Conservation (phyloP, 2,329 filamentous ascomycete species). For the Nigrospora sphaerica region DNA sequence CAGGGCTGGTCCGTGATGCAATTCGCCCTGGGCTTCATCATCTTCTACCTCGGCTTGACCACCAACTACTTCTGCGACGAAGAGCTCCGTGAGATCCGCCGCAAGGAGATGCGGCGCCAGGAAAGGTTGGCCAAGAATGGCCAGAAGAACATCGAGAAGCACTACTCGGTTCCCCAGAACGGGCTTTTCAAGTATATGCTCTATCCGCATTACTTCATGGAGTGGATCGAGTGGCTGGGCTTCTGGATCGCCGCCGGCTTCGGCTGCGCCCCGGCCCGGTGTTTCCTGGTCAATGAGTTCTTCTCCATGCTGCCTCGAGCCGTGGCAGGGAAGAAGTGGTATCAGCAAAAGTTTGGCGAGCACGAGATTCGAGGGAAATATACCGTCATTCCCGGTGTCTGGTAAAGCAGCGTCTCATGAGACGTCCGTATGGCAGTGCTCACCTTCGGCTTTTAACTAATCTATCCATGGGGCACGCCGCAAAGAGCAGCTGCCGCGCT, state of each 20-base stretch:
- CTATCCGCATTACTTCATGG: conserved; percentile 90
- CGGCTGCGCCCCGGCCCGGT: conserved; percentile 65
- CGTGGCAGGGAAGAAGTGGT: conserved; percentile 76
- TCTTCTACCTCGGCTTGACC: conserved; percentile 71
- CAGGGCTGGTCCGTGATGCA: conserved; percentile 30
- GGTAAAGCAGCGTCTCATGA: not conserved
- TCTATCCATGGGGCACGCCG: too few species aligned
- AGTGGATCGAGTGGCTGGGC: conserved; percentile 94
- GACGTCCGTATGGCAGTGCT: too few species aligned
- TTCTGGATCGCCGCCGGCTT: conserved; percentile 72
- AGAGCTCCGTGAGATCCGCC: conserved; percentile 77
- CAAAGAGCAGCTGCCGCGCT: too few species aligned
- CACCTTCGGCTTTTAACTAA: too few species aligned
- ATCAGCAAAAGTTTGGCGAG: conserved; percentile 78
- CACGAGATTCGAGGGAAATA: conserved; percentile 70
- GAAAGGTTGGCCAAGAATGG: conserved; percentile 31
- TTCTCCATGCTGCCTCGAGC: conserved; percentile 86
- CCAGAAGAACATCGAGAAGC: conserved; percentile 56
- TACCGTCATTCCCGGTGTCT: conserved; percentile 53
- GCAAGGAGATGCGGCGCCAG: conserved; percentile 57
- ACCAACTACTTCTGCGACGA: conserved; percentile 88
- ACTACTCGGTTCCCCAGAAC: conserved; percentile 80
- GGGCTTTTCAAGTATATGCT: conserved; percentile 78
- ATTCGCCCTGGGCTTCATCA: conserved; percentile 56
- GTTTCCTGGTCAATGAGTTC: conserved; percentile 81